These are phyloP conservation scores for Thalassiosira ordinaria DNA, from an alignment of 352 stramenopile genomes.

Conservation along the genomic window DNA sequence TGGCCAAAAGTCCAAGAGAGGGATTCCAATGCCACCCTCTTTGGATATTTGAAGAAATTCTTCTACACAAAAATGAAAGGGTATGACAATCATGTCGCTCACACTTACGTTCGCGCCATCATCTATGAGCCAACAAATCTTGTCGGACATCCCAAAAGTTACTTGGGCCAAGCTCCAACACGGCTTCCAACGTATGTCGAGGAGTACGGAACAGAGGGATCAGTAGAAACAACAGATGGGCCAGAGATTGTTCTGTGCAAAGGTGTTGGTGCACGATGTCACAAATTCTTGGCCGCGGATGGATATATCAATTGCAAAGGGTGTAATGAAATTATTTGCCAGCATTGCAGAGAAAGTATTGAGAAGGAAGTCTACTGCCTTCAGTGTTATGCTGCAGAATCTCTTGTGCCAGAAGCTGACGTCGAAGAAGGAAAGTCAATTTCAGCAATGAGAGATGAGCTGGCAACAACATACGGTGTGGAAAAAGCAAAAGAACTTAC, in stretches of 20 bases:
- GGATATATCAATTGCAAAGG: conserved; percentile 3
- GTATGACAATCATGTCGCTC: conserved; percentile 11
- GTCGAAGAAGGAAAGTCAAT: conserved; percentile 2
- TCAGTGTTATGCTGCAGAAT: conserved; percentile 7
- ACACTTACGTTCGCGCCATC: conserved; percentile 26
- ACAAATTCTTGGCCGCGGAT: conserved; percentile 1
- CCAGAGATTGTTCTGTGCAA: conserved; percentile 5
- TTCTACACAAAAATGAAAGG: conserved; percentile 4
- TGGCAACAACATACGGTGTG: conserved; percentile 7
- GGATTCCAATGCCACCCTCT: neutral
- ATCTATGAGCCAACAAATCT: conserved; percentile 36
- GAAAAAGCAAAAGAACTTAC: conserved; percentile 12
- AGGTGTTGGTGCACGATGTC: neutral
- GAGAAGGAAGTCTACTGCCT: conserved; percentile 5
- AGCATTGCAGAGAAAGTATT: neutral
- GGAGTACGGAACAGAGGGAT: conserved; percentile 3
- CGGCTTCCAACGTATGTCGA: conserved; percentile 20
- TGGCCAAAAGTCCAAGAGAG: neutral
- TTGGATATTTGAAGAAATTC: conserved; percentile 17
- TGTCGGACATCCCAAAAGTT: conserved; percentile 8
- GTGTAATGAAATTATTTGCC: conserved; percentile 21
- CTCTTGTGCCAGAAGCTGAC: neutral
- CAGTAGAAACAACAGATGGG: neutral
- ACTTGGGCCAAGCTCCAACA: conserved; percentile 2
- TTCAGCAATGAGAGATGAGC: conserved; percentile 12